Evolutionary conservation across 1,284 basidiomycete species (phyloP).

Genomic region (Ceratobasidium sp.): DNA sequence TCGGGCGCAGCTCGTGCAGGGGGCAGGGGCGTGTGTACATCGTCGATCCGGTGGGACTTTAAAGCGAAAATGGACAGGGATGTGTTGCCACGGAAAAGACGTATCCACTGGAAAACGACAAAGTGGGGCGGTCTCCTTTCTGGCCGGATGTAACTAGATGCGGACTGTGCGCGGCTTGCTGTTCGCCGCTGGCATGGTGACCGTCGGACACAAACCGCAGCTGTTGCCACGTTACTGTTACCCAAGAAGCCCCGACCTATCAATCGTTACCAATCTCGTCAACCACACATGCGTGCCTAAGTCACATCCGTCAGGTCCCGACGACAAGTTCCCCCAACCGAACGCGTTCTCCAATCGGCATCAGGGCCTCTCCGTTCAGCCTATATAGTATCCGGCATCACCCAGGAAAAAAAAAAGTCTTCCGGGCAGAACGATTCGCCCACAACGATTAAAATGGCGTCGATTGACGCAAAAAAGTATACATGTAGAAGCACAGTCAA

Average conservation of each 20-base stretch:
- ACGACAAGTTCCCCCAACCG: background rate
- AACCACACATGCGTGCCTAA: background rate
- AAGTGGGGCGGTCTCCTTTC: constrained; percentile 40
- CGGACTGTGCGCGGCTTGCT: constrained; percentile 7
- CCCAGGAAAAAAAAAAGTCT: background rate
- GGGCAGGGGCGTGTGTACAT: constrained; percentile 34
- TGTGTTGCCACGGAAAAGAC: constrained; percentile 39
- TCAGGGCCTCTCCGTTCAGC: background rate
- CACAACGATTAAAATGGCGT: background rate
- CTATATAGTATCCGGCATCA: constrained; percentile 6
- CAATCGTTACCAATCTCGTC: constrained; percentile 31
- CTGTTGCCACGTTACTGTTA: constrained; percentile 38
- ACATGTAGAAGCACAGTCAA: background rate
- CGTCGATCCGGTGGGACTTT: constrained; percentile 33
- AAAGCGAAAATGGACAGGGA: constrained; percentile 34
- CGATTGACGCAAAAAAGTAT: background rate
- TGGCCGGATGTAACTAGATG: constrained; percentile 37
- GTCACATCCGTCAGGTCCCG: constrained; percentile 29
- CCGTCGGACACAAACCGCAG: constrained; percentile 29
- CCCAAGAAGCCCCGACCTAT: background rate
- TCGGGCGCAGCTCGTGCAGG: constrained; percentile 23
- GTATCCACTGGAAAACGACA: constrained; percentile 39
- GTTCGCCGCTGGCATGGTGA: constrained; percentile 34
- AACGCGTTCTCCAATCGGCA: constrained; percentile 25
- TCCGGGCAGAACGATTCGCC: background rate